Base-by-base conservation (phyloP, 768 basidiomycete species). In the Boletus vermiculosoides region DNA sequence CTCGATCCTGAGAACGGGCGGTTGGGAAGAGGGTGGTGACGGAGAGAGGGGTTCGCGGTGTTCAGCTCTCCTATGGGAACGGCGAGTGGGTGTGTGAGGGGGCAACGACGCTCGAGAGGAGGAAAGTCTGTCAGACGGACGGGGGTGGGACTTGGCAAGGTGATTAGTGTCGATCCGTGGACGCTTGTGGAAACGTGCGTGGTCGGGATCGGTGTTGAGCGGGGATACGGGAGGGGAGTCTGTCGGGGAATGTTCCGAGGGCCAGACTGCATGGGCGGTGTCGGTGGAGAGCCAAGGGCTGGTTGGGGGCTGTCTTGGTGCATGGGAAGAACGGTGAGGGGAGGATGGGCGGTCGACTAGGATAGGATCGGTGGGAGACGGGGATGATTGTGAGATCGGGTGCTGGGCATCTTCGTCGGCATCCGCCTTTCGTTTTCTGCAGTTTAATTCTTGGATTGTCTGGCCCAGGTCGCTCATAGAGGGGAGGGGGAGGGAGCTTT, bases 361-460 rank as follows among this genome's bases (percentile, higher is more conserved):
- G 60, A 75, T 76, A 51, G 69, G 69, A 57, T 77, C 68, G 47
- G 67, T 9, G 64, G 18, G 6, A 0, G 67, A 28, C 15, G 62
- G 37, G 16, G 66, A 34, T 45, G 78, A 73, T 31, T 70, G 69
- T 31, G 58, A 52, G 66, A 81, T 79, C 47, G 60, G 57, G 44
- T 45, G 59, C 30, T 63, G 63, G n/a, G 44, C 54, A 45, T 73
- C 72, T 45, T 79, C 78, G 55, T 87, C 84, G 30, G 68, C 52
- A 68, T 81, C 81, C 0, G 84, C 80, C 73, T 90, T 90, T 63
- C 88, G 84, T 73, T 90, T 90, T 68, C 84, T 80, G 68, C 78
- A 77, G 78, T 80, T 72, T 52, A 69, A 50, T 74, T 78, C 64
- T 57, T 80, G 79, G 62, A 74, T 71, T 54, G 78, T 75, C 59